Conservation (phyloP, 2,329 filamentous ascomycete genomes). For the Pseudopyricularia cyperi region DNA sequence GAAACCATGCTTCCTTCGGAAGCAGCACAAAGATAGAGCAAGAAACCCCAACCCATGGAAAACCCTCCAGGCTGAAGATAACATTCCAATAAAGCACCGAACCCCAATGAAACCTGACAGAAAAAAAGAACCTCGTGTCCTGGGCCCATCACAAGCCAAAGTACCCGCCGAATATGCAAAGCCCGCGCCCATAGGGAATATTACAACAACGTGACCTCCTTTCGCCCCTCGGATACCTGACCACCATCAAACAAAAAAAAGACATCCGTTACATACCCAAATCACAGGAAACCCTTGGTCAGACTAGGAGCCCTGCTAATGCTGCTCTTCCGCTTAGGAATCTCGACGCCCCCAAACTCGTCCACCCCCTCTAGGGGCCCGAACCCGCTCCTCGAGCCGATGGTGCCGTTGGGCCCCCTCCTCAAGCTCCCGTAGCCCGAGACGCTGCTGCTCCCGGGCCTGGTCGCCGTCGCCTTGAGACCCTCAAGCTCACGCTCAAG, state of each 20-base stretch:
- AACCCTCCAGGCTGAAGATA: not conserved
- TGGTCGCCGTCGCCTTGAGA: constrained; percentile 42
- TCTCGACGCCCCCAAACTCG: constrained; percentile 42
- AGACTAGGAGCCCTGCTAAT: constrained; percentile 51
- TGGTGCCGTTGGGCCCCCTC: constrained; percentile 2
- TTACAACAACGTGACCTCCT: not conserved
- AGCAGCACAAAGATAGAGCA: not conserved
- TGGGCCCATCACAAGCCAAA: not conserved
- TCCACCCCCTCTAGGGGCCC: constrained; percentile 15
- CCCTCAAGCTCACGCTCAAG: constrained; percentile 83
- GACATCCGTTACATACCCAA: not conserved
- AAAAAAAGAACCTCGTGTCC: not conserved
- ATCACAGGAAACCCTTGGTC: constrained; percentile 65
- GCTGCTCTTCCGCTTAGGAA: constrained; percentile 54
- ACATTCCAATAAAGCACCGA: not conserved
- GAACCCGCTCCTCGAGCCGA: not conserved
- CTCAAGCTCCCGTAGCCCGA: constrained; percentile 14
- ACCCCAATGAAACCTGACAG: not conserved
- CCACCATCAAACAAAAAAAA: not conserved
- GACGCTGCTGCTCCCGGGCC: constrained; percentile 10
- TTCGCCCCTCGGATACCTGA: not conserved
- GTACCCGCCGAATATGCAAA: not conserved
- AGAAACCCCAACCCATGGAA: not conserved
- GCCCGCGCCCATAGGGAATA: not conserved
- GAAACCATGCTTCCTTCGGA: not conserved